A percentile compares a stretch with the other conserved stretches of the same genome.
phyloP scores from a whole-genome alignment of 108 stramenopile genomes.

The Skeletonema grethae region DNA sequence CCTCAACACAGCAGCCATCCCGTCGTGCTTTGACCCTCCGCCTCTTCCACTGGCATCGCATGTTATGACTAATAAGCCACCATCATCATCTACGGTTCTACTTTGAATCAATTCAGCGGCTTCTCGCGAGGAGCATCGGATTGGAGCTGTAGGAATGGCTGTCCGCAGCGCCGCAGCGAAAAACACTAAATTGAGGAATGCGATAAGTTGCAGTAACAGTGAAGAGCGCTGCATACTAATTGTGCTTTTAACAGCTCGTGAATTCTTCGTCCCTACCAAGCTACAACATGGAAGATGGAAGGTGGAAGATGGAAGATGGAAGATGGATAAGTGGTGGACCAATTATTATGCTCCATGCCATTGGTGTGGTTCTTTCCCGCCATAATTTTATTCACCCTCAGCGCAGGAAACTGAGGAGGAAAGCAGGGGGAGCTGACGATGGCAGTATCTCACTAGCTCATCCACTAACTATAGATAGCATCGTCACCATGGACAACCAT shows the following conservation, averaged over 20 bases:
- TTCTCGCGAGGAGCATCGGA: slow-evolving; percentile 28
- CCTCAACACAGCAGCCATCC: slow-evolving; percentile 31
- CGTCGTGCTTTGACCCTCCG: slow-evolving; percentile 47
- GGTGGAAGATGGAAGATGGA: too few relatives aligned
- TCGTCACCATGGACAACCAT: not conserved
- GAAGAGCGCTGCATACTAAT: not conserved
- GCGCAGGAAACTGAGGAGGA: too few relatives aligned
- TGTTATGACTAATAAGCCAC: slow-evolving; percentile 28
- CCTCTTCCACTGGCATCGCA: slow-evolving; percentile 43
- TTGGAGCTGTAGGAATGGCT: not conserved
- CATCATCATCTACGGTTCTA: slow-evolving; percentile 8
- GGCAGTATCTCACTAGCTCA: too few relatives aligned
- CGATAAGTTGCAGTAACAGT: not conserved
- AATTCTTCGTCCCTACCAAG: too few relatives aligned
- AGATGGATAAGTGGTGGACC: too few relatives aligned
- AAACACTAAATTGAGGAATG: not conserved
- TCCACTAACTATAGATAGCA: not conserved
- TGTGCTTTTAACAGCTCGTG: too few relatives aligned
- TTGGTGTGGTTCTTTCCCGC: too few relatives aligned
- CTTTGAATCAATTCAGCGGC: slow-evolving; percentile 30
- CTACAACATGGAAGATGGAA: too few relatives aligned
- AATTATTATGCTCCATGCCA: too few relatives aligned
- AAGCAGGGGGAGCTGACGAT: too few relatives aligned
- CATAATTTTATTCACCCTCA: too few relatives aligned
- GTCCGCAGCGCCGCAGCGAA: not conserved